Conservation (phyloP, 2,329 filamentous ascomycete genomes). For the Tolypocladium cylindrosporum region DNA sequence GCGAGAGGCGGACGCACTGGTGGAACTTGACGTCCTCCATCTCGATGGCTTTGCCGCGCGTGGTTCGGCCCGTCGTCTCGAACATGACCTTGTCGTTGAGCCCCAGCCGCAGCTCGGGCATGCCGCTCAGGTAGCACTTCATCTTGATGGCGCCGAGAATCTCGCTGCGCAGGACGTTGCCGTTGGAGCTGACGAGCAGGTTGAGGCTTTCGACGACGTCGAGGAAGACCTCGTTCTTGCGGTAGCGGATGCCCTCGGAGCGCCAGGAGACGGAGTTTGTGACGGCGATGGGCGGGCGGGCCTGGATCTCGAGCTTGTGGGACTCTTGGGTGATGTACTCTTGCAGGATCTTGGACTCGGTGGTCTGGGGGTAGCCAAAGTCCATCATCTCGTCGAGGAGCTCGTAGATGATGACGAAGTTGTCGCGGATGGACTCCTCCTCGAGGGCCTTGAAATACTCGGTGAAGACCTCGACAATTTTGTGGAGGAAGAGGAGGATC, state of each 20-base stretch:
- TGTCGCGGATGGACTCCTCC: conserved; percentile 97
- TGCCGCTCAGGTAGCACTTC: conserved; percentile 98
- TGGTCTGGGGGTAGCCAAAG: conserved; percentile 98
- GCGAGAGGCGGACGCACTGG: conserved; percentile 88
- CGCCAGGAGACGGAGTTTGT: conserved; percentile 98
- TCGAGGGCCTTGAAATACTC: conserved; percentile 99
- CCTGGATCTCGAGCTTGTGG: conserved; percentile 95
- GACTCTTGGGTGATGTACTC: conserved; percentile 99
- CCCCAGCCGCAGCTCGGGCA: conserved; percentile 90
- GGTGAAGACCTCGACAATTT: conserved; percentile 96
- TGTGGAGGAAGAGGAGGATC: conserved; percentile 95
- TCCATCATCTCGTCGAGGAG: conserved; percentile 99
- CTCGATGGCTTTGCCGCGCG: conserved; percentile 91
- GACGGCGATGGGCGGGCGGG: conserved; percentile 90
- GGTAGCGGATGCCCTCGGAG: conserved; percentile 93
- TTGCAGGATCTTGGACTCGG: conserved; percentile 95
- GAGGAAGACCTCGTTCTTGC: conserved; percentile 98
- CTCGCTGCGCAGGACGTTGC: conserved; percentile 91
- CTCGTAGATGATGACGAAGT: conserved; percentile 99
- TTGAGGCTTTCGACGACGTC: conserved; percentile 97
- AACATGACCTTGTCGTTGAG: conserved; percentile 99
- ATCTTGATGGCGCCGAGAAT: conserved; percentile 97
- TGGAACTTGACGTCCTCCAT: conserved; percentile 99
- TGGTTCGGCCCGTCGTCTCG: conserved; percentile 89
- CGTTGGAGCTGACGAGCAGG: conserved; percentile 84